Conservation (phyloP, 2,329 filamentous ascomycete genomes). For the Aphanoascus verrucosus region DNA sequence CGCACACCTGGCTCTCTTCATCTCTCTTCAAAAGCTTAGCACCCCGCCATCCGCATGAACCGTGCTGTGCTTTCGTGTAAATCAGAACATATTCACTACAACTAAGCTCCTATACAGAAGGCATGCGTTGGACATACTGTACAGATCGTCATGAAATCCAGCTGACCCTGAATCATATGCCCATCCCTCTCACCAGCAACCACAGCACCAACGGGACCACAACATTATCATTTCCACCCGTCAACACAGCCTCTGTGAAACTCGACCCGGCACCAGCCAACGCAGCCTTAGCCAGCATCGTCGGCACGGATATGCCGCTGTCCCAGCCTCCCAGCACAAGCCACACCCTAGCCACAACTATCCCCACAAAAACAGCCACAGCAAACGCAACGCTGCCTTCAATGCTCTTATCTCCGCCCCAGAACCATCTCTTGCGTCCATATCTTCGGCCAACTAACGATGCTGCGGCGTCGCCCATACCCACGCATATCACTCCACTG, state of each 20-base stretch:
- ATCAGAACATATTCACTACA: too few relatives aligned
- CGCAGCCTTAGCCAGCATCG: slow-evolving; percentile 47
- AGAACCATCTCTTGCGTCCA: slow-evolving; percentile 83
- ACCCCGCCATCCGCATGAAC: background rate
- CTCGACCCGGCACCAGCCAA: slow-evolving; percentile 71
- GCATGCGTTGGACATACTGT: background rate
- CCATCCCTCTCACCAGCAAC: slow-evolving; percentile 74
- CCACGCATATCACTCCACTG: slow-evolving; percentile 84
- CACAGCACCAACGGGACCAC: slow-evolving; percentile 88
- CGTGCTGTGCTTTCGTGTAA: background rate
- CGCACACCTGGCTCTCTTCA: background rate
- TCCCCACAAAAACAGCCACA: slow-evolving; percentile 62
- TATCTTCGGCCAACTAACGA: slow-evolving; percentile 79
- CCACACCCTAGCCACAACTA: slow-evolving; percentile 63
- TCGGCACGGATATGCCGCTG: slow-evolving; percentile 26
- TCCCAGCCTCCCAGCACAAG: slow-evolving; percentile 63
- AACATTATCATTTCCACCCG: slow-evolving; percentile 96
- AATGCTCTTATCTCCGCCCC: slow-evolving; percentile 91
- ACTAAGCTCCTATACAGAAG: too few relatives aligned
- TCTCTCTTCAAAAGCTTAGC: background rate
- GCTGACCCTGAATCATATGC: slow-evolving; percentile 16
- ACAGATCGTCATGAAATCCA: background rate
- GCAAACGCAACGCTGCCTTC: slow-evolving; percentile 79
- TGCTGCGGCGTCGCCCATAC: slow-evolving; percentile 87
- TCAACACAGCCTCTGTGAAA: slow-evolving; percentile 87